phyloP scores from a whole-genome alignment of 2,329 filamentous ascomycete genomes.

The Zymoseptoria brevis region DNA sequence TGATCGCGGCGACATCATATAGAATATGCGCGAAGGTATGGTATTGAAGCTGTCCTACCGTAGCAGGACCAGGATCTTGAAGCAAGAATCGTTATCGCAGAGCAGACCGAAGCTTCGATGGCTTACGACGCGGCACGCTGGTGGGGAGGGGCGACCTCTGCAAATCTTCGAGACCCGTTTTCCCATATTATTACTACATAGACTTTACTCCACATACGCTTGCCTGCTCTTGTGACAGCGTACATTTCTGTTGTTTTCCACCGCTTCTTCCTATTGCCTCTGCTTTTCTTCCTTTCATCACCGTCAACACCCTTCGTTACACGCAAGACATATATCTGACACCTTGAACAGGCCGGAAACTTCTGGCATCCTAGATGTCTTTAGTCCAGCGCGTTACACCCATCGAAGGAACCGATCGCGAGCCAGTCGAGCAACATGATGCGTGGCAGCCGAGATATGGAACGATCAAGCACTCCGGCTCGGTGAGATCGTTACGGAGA shows the following conservation, averaged over 20 bases:
- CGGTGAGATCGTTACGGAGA: constrained; percentile 30
- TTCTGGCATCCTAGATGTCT: constrained; percentile 35
- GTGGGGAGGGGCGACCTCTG: too few relatives aligned
- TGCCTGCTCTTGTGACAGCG: neutral
- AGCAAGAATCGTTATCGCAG: neutral
- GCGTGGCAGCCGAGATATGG: constrained; percentile 16
- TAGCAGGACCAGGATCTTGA: neutral
- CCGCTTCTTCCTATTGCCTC: neutral
- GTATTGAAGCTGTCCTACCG: neutral
- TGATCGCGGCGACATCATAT: neutral
- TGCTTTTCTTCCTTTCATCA: neutral
- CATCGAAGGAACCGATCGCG: constrained; percentile 43
- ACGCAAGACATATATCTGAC: too few relatives aligned
- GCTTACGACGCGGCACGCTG: neutral
- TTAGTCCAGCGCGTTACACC: constrained; percentile 45
- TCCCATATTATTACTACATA: too few relatives aligned
- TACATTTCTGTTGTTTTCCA: neutral
- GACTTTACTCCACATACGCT: neutral
- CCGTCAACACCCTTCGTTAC: neutral
- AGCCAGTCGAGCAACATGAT: constrained; percentile 20
- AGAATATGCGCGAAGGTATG: neutral
- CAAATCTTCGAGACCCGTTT: neutral
- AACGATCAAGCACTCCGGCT: constrained; percentile 17
- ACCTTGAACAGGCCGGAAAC: constrained; percentile 1
- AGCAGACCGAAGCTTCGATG: neutral